Evolutionary conservation across 163 green algal genomes (phyloP).

Genomic region (Coccomyxa subellipsoidea): DNA sequence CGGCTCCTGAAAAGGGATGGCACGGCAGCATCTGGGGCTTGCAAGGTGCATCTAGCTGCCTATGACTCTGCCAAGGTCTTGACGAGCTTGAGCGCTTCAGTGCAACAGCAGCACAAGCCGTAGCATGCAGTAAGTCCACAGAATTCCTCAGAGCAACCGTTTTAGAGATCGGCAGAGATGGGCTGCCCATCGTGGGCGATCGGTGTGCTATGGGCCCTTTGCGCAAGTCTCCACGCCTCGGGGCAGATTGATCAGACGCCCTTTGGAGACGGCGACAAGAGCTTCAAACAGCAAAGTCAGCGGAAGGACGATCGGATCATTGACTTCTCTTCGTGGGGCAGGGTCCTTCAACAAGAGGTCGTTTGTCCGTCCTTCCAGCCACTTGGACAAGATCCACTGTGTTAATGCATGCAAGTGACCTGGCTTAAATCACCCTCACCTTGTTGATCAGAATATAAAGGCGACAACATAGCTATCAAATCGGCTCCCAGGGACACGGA

Average conservation of each 20-base stretch:
- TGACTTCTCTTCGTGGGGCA: not conserved
- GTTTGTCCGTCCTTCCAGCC: not conserved
- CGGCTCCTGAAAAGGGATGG: not conserved
- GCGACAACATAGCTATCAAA: no score
- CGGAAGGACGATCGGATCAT: not conserved
- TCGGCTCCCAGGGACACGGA: no score
- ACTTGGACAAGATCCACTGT: not conserved
- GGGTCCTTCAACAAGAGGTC: not conserved
- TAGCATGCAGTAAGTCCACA: not conserved
- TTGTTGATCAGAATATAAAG: no score
- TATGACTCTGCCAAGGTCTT: not conserved
- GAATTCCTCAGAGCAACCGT: not conserved
- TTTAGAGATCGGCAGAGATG: not conserved
- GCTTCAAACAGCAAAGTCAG: not conserved
- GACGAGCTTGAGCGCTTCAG: no score
- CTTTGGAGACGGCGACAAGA: not conserved
- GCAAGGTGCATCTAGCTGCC: not conserved
- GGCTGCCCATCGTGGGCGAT: not conserved
- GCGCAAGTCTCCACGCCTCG: not conserved
- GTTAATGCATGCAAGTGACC: not conserved
- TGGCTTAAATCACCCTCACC: no score
- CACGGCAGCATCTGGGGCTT: not conserved
- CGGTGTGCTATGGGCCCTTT: not conserved
- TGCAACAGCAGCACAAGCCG: no score
- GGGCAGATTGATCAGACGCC: not conserved